Percentiles rank a stretch among this genome's conserved stretches.
These are phyloP conservation scores for Trichophyton verrucosum DNA, from an alignment of 2,329 filamentous ascomycete species.

Conservation along the genomic window DNA sequence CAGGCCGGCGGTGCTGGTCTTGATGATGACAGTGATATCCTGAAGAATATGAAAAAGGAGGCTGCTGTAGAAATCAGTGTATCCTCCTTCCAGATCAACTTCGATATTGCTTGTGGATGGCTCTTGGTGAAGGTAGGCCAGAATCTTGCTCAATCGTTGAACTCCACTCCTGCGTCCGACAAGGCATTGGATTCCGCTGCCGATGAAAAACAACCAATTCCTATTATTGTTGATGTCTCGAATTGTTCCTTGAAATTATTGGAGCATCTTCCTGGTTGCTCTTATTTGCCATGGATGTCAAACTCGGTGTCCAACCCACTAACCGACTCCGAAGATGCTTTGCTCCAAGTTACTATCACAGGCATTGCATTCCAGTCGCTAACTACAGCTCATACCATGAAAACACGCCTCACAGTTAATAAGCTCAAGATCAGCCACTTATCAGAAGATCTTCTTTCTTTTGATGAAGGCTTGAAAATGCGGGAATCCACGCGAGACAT, in stretches of 20 bases:
- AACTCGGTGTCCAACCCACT: neutral
- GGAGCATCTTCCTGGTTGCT: constrained; percentile 24
- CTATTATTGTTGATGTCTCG: constrained; percentile 16
- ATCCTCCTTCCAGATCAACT: constrained; percentile 20
- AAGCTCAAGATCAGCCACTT: constrained; percentile 39
- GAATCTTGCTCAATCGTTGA: constrained; percentile 16
- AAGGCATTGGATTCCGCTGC: neutral
- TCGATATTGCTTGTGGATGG: constrained; percentile 33
- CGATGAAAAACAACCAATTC: constrained; percentile 7
- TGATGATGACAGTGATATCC: neutral
- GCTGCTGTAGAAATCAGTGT: constrained; percentile 23
- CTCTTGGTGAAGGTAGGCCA: constrained; percentile 28
- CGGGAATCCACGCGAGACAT: constrained; percentile 35
- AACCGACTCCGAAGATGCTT: constrained; percentile 20
- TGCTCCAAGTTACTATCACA: constrained; percentile 22
- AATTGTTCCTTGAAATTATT: constrained; percentile 18
- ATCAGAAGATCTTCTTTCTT: constrained; percentile 40
- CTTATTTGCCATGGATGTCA: constrained; percentile 12
- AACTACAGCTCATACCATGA: constrained; percentile 15
- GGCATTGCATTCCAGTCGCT: constrained; percentile 19
- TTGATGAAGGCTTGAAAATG: constrained; percentile 37
- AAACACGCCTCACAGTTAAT: constrained; percentile 23
- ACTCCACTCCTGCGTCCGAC: constrained; percentile 6
- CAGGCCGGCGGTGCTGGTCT: neutral
- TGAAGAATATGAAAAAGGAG: constrained; percentile 3